A percentile compares a stretch with the other conserved stretches of the same genome.
phyloP scores from a whole-genome alignment of 2,329 filamentous ascomycete species.

The Penicillium sp. region DNA sequence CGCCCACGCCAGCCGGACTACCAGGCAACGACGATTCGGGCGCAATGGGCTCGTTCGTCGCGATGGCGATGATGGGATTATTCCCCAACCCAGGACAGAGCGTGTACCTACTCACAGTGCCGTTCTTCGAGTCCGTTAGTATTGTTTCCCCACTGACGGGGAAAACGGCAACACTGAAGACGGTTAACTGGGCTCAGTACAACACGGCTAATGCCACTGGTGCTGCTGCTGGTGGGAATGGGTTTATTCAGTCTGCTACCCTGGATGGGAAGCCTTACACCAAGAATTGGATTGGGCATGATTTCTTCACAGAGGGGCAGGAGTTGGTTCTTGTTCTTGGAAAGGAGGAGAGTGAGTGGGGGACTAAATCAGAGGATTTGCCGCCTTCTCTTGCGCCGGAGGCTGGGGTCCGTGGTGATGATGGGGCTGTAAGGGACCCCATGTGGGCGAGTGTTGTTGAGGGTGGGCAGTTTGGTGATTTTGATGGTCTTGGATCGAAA shows the following conservation, averaged over 20 bases:
- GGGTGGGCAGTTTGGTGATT: neutral
- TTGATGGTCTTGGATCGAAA: neutral
- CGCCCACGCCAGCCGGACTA: slow-evolving; percentile 56
- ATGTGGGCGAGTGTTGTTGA: neutral
- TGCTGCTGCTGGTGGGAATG: slow-evolving; percentile 53
- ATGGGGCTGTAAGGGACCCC: neutral
- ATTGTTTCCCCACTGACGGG: slow-evolving; percentile 60
- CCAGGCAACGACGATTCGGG: slow-evolving; percentile 70
- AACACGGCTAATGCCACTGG: slow-evolving; percentile 53
- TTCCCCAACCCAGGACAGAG: slow-evolving; percentile 68
- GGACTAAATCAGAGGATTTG: slow-evolving; percentile 58
- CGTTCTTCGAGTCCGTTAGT: slow-evolving; percentile 63
- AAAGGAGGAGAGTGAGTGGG: slow-evolving; percentile 63
- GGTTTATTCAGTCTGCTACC: slow-evolving; percentile 68
- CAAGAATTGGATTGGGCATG: slow-evolving; percentile 66
- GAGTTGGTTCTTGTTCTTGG: slow-evolving; percentile 65
- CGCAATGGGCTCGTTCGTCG: slow-evolving; percentile 67
- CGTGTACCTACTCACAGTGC: slow-evolving; percentile 67
- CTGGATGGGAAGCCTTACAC: slow-evolving; percentile 61
- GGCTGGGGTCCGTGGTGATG: neutral
- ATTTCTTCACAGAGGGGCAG: slow-evolving; percentile 65
- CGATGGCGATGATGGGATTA: slow-evolving; percentile 67
- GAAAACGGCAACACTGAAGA: slow-evolving; percentile 59
- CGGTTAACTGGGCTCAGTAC: slow-evolving; percentile 49
- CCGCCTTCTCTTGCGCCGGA: slow-evolving; percentile 55